A percentile compares a stretch with the other conserved stretches of the same genome.
These are phyloP conservation scores for Coelastrella sp. DNA, from an alignment of 139 green algal genomes.

Conservation along the genomic window DNA sequence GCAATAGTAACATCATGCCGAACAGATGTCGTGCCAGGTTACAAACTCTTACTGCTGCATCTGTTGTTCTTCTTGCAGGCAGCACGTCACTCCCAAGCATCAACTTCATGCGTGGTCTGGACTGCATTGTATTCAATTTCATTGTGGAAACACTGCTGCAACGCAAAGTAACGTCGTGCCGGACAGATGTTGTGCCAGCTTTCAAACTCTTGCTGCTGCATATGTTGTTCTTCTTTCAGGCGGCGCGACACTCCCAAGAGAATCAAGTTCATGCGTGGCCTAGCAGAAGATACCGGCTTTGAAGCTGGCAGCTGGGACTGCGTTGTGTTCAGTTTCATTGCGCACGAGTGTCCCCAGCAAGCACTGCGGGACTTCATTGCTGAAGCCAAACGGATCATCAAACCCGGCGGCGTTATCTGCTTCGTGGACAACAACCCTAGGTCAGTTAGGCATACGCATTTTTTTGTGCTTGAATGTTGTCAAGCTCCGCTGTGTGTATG, in stretches of 20 bases:
- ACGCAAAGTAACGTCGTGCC: too few relatives aligned
- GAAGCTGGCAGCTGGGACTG: slow-evolving; percentile 78
- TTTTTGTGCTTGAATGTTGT: not conserved
- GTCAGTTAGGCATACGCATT: slow-evolving; percentile 18
- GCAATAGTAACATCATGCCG: too few relatives aligned
- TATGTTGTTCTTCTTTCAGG: not conserved
- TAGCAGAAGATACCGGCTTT: slow-evolving; percentile 75
- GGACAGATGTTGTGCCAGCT: too few relatives aligned
- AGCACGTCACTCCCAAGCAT: slow-evolving; percentile 51
- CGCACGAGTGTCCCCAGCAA: slow-evolving; percentile 86
- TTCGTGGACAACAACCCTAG: slow-evolving; percentile 89
- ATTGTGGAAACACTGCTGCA: slow-evolving; percentile 48
- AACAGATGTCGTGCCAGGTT: too few relatives aligned
- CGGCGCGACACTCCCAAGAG: slow-evolving; percentile 9
- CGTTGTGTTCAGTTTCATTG: slow-evolving; percentile 83
- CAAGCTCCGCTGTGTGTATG: too few relatives aligned
- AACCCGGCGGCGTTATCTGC: slow-evolving; percentile 76
- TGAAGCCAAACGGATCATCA: slow-evolving; percentile 81
- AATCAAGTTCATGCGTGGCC: slow-evolving; percentile 81
- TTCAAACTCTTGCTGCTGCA: not conserved
- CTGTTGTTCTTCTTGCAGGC: not conserved
- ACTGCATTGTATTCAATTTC: slow-evolving; percentile 83
- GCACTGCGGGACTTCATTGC: slow-evolving; percentile 54
- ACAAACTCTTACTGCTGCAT: not conserved
- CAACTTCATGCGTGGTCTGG: slow-evolving; percentile 79